phyloP scores from a whole-genome alignment of 495 filamentous ascomycete species.

The Lentithecium fluviatile region DNA sequence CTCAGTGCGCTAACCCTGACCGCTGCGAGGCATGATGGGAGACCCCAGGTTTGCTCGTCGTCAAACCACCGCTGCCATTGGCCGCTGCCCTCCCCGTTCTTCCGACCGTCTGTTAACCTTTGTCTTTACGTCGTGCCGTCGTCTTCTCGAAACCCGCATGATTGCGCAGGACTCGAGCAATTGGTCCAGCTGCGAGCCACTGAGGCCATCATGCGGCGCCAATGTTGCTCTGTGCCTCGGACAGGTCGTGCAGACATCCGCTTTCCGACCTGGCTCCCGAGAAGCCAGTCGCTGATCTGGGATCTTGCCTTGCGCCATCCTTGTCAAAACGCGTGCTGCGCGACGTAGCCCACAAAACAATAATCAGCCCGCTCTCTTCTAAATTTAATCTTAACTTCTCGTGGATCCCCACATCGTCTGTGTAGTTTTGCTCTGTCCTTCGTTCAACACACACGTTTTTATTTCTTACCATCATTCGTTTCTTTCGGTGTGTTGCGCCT shows the following conservation, averaged over 20 bases:
- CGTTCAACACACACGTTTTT: constrained; percentile 15
- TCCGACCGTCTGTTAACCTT: constrained; percentile 8
- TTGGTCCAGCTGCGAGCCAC: constrained; percentile 6
- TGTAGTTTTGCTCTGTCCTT: constrained; percentile 21
- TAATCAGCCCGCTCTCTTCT: constrained; percentile 29
- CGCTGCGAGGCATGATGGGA: neutral
- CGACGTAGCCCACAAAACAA: constrained; percentile 30
- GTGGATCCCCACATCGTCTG: constrained; percentile 21
- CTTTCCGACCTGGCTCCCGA: constrained; percentile 23
- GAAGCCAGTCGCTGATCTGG: constrained; percentile 24
- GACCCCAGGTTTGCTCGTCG: constrained; percentile 7
- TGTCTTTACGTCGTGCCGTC: constrained; percentile 4
- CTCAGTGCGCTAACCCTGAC: constrained; percentile 4
- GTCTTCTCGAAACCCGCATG: neutral
- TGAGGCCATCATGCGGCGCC: constrained; percentile 13
- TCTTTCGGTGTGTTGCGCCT: neutral
- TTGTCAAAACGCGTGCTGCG: constrained; percentile 34
- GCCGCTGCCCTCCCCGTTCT: neutral
- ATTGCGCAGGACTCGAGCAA: neutral
- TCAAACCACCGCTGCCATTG: constrained; percentile 3
- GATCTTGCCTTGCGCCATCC: constrained; percentile 13
- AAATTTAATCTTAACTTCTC: constrained; percentile 28
- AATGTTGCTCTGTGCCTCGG: constrained; percentile 19
- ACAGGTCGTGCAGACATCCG: constrained; percentile 6
- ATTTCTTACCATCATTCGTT: constrained; percentile 9